A percentile compares a stretch with the other conserved stretches of the same genome.
These are phyloP conservation scores for Quercus wislizeni DNA, from an alignment of 306 rosid species.

Conservation along the genomic window DNA sequence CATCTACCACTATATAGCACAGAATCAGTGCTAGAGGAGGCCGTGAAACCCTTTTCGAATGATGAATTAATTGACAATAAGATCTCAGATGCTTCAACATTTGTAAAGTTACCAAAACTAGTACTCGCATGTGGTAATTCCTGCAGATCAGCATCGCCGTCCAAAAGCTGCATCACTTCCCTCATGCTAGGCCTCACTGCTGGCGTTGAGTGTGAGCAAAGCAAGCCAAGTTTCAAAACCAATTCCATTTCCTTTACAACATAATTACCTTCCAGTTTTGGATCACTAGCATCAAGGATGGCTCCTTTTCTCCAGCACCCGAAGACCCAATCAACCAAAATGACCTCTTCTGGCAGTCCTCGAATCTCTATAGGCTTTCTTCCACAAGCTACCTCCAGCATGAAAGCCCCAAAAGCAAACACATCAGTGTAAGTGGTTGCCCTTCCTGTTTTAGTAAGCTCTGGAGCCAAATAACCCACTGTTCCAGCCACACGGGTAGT, in stretches of 20 bases:
- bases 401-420: conserved; percentile 56
- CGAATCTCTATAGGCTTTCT: conserved; percentile 53
- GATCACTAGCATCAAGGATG: conserved; percentile 48
- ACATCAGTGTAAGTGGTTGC: conserved; percentile 57
- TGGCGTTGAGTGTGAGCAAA: conserved; percentile 48
- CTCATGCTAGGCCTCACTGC: conserved; percentile 56
- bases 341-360: conserved; percentile 23
- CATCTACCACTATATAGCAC: too few species aligned
- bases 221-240: conserved; percentile 54
- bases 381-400: conserved; percentile 66
- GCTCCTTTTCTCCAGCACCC: conserved; percentile 37
- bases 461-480: conserved; percentile 72
- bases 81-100: too few species aligned
- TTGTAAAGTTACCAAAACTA: background rate
- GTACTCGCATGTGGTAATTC: conserved; percentile 6
- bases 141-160: conserved; percentile 29
- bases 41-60: too few species aligned
- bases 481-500: conserved; percentile 74
- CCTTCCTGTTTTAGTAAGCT: conserved; percentile 49
- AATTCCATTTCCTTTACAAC: conserved; percentile 37
- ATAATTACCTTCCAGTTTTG: conserved; percentile 34
- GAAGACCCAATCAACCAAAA: conserved; percentile 58
- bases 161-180: conserved; percentile 47
- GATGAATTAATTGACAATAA: too few species aligned
- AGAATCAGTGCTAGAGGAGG: too few species aligned